These are phyloP conservation scores for Melaleuca quinquenervia DNA, from an alignment of 345 rosid species.

Conservation along the genomic window DNA sequence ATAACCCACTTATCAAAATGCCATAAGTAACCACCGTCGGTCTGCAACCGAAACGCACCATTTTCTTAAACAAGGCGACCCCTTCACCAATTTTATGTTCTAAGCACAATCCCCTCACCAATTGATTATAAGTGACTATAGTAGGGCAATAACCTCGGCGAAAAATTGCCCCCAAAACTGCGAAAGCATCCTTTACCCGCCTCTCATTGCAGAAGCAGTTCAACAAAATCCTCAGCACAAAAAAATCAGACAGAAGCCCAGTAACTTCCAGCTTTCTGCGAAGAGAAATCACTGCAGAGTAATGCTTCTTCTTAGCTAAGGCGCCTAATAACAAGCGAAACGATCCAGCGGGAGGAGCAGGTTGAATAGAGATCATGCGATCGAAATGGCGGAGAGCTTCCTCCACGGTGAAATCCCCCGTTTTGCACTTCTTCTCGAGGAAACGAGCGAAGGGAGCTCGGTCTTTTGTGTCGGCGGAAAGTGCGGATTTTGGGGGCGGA, in stretches of 20 bases:
- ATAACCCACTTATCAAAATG: slow-evolving; percentile 8
- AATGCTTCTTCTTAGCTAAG: slow-evolving; percentile 7
- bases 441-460: background rate
- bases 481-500: too few relatives aligned
- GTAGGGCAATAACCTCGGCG: slow-evolving; percentile 7
- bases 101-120: slow-evolving; percentile 16
- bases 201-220: slow-evolving; percentile 5
- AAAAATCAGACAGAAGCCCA: slow-evolving; percentile 3
- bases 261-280: background rate
- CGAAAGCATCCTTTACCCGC: slow-evolving; percentile 4
- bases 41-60: slow-evolving; percentile 3
- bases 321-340: slow-evolving; percentile 5
- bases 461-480: background rate
- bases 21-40: slow-evolving; percentile 5
- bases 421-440: slow-evolving; percentile 1
- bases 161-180: slow-evolving; percentile 11
- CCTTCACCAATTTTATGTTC: slow-evolving; percentile 4
- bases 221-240: slow-evolving; percentile 11
- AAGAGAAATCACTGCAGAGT: background rate
- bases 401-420: slow-evolving; percentile 2
- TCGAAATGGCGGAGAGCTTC: slow-evolving; percentile 14
- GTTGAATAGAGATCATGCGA: slow-evolving; percentile 3
- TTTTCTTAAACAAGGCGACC: slow-evolving; percentile 5
- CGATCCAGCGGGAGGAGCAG: background rate
- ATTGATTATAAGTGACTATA: slow-evolving; percentile 7